phyloP scores from a whole-genome alignment of 2,329 filamentous ascomycete genomes.

The Sporothrix euskadiensis region DNA sequence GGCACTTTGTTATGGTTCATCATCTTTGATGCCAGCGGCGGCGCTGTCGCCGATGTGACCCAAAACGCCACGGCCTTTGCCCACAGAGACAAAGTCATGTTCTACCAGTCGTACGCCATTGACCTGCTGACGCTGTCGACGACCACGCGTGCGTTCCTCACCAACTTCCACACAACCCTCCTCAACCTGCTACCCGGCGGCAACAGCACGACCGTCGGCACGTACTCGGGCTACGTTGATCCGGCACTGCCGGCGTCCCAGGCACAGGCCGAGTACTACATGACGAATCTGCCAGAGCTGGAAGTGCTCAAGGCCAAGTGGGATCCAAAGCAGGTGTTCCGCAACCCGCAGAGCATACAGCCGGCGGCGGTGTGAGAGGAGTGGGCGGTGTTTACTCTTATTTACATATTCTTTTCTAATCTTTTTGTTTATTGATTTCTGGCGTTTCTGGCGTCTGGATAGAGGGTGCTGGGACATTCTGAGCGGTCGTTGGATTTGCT shows the following conservation, averaged over 20 bases:
- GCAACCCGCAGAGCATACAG: slow-evolving; percentile 58
- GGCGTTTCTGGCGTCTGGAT: not conserved
- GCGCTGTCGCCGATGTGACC: slow-evolving; percentile 58
- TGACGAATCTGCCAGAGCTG: slow-evolving; percentile 50
- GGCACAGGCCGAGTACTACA: slow-evolving; percentile 57
- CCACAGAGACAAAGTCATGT: slow-evolving; percentile 64
- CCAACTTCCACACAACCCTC: slow-evolving; percentile 50
- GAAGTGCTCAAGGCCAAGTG: slow-evolving; percentile 52
- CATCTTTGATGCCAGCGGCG: slow-evolving; percentile 63
- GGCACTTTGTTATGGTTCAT: slow-evolving; percentile 60
- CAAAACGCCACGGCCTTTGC: slow-evolving; percentile 60
- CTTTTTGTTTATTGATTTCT: not conserved
- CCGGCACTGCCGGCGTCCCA: slow-evolving; percentile 44
- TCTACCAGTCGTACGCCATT: slow-evolving; percentile 63
- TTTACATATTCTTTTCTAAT: not conserved
- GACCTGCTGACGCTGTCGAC: slow-evolving; percentile 49
- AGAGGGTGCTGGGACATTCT: slow-evolving; percentile 12
- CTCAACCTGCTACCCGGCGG: slow-evolving; percentile 42
- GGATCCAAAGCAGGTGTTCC: slow-evolving; percentile 58
- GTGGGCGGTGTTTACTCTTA: no score
- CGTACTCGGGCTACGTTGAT: slow-evolving; percentile 67
- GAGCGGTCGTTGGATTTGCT: not conserved
- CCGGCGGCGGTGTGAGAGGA: slow-evolving; percentile 3
- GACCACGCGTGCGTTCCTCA: slow-evolving; percentile 53
- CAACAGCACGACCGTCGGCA: slow-evolving; percentile 41